phyloP scores from a whole-genome alignment of 2,329 filamentous ascomycete species.

The Fusarium solani-melongenae region DNA sequence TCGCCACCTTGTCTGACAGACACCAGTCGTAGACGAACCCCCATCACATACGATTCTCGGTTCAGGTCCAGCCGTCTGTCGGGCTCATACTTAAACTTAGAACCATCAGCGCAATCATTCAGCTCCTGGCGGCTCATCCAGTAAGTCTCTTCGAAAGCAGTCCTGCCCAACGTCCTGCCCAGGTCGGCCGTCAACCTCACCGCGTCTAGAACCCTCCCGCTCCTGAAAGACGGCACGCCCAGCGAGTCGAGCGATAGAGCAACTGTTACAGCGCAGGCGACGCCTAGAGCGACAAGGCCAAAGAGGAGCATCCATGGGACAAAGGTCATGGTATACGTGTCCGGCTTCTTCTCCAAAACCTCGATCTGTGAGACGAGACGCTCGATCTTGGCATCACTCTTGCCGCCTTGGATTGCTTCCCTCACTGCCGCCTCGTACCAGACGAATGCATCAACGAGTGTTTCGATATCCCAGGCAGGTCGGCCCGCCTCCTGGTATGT shows the following conservation, averaged over 20 bases:
- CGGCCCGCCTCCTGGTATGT: neutral
- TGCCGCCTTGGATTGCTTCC: neutral
- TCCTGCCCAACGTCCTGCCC: constrained; percentile 22
- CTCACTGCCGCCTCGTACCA: constrained; percentile 20
- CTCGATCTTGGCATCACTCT: neutral
- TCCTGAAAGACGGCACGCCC: constrained; percentile 19
- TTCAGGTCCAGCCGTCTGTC: neutral
- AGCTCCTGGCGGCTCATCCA: constrained; percentile 12
- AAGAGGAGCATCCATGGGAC: constrained; percentile 27
- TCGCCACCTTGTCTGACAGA: neutral
- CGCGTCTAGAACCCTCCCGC: constrained; percentile 14
- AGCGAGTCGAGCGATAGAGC: constrained; percentile 21
- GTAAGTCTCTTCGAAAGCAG: constrained; percentile 20
- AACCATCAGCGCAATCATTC: constrained; percentile 14
- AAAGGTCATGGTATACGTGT: constrained; percentile 27
- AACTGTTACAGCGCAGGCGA: constrained; percentile 15
- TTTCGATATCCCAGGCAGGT: constrained; percentile 13
- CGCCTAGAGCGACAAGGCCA: constrained; percentile 15
- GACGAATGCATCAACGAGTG: constrained; percentile 20
- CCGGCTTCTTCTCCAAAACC: neutral
- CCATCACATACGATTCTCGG: constrained; percentile 3
- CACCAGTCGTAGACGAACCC: constrained; percentile 19
- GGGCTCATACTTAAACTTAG: constrained; percentile 15
- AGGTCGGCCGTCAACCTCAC: constrained; percentile 28
- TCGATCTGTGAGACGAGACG: constrained; percentile 1